Evolutionary conservation across 345 rosid genomes (phyloP), one percentile per base, ranked within the genome.

Genomic region (Psidium guajava): DNA sequence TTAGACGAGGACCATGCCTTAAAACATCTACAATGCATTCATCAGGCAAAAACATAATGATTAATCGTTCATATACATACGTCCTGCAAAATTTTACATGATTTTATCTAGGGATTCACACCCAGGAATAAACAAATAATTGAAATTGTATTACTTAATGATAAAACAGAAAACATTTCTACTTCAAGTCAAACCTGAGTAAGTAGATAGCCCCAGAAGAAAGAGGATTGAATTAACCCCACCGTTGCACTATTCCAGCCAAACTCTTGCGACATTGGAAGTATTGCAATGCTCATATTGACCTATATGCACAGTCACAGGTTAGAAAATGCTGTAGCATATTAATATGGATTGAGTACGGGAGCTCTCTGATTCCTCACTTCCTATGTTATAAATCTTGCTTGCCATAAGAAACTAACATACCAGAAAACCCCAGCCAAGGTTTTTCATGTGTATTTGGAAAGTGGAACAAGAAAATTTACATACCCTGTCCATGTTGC

Each of bases 401-500:
- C 80, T 36, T 69, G 80, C 80, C 47, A 18, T 36, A 69, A 36
- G 77, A 69, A 69, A 69, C 47, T 24, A 69, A 36, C 80, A 69
- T 32, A 32, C 80, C 25, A 69, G 47, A 36, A 36, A 69, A 32
- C 77, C 36, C 47, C 25, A 36, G 80, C 25, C 1, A 18, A 36
- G 80, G 80, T 69, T 69, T 36, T 69, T 69, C 6, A 20, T 69
- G 11, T 36, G 36, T 36, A 69, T 18, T 36, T 18, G 47, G 80
- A 69, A 69, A 69, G 32, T 50, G 24, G 83, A 82, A 50, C 40
- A 51, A 53, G 81, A 83, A 82, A 87, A 80, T 42, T 42, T 25
- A 87, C 98, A 90, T 87, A 97, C 99, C 81, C 99, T 96, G 91
- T 97, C 99, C 99, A 97, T 97, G 88, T 97, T 97, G 95, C 98